Conservation (phyloP, 805 yeast species). For the Groenewaldozyma salmanticensis region DNA sequence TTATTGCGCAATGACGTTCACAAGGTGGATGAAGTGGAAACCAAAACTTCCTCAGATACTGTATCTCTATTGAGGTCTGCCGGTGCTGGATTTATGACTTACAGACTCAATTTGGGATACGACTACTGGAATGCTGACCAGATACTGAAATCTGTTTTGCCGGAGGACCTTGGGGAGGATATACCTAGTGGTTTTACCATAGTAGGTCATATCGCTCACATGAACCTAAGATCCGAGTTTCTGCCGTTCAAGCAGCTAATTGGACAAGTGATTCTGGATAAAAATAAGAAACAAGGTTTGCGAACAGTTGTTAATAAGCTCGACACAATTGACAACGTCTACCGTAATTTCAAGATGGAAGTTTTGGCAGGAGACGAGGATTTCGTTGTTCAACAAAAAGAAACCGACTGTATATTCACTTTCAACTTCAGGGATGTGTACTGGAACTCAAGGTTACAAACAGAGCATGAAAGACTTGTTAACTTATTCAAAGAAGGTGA, state of each 20-base stretch:
- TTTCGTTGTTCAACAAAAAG: conserved; percentile 74
- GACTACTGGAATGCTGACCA: conserved; percentile 87
- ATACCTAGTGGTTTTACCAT: conserved; percentile 85
- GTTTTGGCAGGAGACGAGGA: conserved; percentile 74
- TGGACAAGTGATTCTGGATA: conserved; percentile 85
- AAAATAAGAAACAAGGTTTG: conserved; percentile 52
- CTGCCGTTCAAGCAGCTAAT: conserved; percentile 72
- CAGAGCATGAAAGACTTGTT: conserved; percentile 84
- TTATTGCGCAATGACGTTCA: conserved; percentile 46
- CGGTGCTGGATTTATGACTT: conserved; percentile 40
- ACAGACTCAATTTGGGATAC: conserved; percentile 53
- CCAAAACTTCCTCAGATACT: conserved; percentile 35
- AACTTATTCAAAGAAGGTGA: conserved; percentile 49
- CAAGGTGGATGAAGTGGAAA: conserved; percentile 29
- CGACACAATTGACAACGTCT: conserved; percentile 76
- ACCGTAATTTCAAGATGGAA: conserved; percentile 89
- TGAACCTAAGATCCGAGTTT: conserved; percentile 75
- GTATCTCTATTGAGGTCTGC: conserved; percentile 37
- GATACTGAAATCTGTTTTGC: conserved; percentile 65
- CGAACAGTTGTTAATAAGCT: conserved; percentile 88
- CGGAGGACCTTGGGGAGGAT: conserved; percentile 50
- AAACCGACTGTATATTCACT: conserved; percentile 72
- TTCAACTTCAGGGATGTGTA: conserved; percentile 92
- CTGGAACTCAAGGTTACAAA: conserved; percentile 92
- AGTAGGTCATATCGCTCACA: conserved; percentile 93